Base-by-base conservation (phyloP, 345 rosid species). In the Rhodamnia rubescens region DNA sequence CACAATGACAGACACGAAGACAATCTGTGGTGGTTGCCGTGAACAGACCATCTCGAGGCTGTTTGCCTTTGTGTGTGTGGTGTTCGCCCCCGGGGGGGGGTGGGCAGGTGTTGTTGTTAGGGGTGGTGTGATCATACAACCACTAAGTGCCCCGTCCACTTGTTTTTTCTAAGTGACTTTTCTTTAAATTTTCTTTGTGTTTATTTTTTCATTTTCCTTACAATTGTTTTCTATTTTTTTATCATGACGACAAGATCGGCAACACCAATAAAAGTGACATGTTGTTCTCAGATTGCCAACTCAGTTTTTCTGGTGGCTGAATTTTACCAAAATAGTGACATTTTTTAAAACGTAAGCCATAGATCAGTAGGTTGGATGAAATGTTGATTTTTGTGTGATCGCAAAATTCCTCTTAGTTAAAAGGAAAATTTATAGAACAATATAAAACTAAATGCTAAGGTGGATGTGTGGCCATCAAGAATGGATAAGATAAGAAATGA, bases 11-110 rank as follows among this genome's bases (percentile, higher is more conserved):
- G 42, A 59, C 74, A 59, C 1, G 0, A 59, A 61, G 40, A 61
- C 74, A 27, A 27, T 27, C 15, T 8, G 8, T 0, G 0, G 74
- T 61, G 74, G 74, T 59, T 14, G 74, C 74, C 14, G 74, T 20
- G 2, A 59, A 27, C 40, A 59, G 74, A 27, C 16, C 4, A 27
- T 40, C 74, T 27, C 2, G 1, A 59, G n/a, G n/a, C n/a, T n/a
- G n/a, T n/a, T n/a, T 27, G 74, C 13, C 27, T 61, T 6, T 59
- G 2, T 59, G 10, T 59, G 40, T 59, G 20, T 14, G 36, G 18
- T 58, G 8, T 58, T 3, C 2, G 0, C 2, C 2, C 4, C 5
- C 4, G 42, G 6, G 13, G 6, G 2, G 6, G n/a, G n/a, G n/a
- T n/a, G n/a, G n/a, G n/a, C n/a, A n/a, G 14, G 15, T 0, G 54